A percentile compares a stretch with the other conserved stretches of the same genome.
These are phyloP conservation scores for Penicillium arizonense DNA, from an alignment of 495 filamentous ascomycete genomes.

Conservation along the genomic window DNA sequence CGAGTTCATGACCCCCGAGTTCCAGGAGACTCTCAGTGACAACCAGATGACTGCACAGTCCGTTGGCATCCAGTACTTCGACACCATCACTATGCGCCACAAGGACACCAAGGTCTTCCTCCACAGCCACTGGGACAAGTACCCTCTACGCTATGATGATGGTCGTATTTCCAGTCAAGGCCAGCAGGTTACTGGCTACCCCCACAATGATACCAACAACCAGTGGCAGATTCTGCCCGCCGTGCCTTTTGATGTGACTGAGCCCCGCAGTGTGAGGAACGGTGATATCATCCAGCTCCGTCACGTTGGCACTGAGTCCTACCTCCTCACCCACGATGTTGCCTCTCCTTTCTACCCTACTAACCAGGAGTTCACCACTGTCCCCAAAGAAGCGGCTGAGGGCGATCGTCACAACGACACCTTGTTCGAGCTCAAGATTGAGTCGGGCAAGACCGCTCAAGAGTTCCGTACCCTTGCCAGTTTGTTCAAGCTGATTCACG, in stretches of 20 bases:
- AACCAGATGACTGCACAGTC: constrained; percentile 88
- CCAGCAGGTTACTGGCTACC: constrained; percentile 97
- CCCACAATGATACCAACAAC: constrained; percentile 98
- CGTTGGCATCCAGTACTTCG: constrained; percentile 83
- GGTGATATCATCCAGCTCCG: constrained; percentile 85
- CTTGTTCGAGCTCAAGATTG: constrained; percentile 88
- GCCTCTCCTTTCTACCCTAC: constrained; percentile 97
- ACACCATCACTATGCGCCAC: constrained; percentile 82
- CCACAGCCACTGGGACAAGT: constrained; percentile 86
- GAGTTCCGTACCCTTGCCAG: constrained; percentile 86
- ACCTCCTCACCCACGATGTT: constrained; percentile 93
- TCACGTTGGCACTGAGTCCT: constrained; percentile 83
- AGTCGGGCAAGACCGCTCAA: constrained; percentile 77
- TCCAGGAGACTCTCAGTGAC: constrained; percentile 94
- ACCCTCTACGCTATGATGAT: constrained; percentile 95
- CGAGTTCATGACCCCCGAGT: constrained; percentile 98
- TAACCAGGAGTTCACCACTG: constrained; percentile 96
- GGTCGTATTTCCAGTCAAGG: constrained; percentile 96
- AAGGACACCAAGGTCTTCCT: constrained; percentile 97
- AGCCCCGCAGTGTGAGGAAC: constrained; percentile 68
- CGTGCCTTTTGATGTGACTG: constrained; percentile 45
- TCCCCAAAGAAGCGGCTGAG: constrained; percentile 66
- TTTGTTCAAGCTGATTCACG: constrained; percentile 92
- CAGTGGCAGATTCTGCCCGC: constrained; percentile 90
- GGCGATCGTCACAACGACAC: constrained; percentile 86